Evolutionary conservation across 805 yeast genomes (phyloP).

Genomic region (Teunomyces atbi): DNA sequence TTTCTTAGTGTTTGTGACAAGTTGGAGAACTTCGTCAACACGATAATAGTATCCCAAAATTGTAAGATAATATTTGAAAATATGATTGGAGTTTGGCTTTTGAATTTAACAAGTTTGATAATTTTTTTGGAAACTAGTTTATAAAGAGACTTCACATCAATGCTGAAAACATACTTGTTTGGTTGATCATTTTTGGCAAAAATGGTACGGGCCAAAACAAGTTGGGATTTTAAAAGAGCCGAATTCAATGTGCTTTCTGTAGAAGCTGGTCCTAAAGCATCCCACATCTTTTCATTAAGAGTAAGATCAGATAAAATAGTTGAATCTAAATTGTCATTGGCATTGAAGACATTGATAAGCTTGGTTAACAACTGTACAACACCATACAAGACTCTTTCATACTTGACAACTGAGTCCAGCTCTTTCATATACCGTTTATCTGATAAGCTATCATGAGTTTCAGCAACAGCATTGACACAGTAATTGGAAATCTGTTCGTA

Average conservation of each 20-base stretch:
- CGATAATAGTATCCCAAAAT: conserved; percentile 47
- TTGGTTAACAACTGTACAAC: conserved; percentile 49
- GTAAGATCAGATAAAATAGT: conserved; percentile 17
- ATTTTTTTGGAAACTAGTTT: conserved; percentile 45
- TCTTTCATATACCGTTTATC: conserved; percentile 69
- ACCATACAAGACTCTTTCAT: conserved; percentile 53
- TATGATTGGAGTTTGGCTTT: conserved; percentile 25
- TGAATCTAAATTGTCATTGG: conserved; percentile 1
- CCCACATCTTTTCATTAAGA: conserved; percentile 35
- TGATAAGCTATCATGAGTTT: conserved; percentile 61
- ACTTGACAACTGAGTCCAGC: conserved; percentile 67
- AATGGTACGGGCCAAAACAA: conserved; percentile 19
- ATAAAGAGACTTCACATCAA: conserved; percentile 26
- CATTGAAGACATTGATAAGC: conserved; percentile 4
- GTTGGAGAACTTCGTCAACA: conserved; percentile 31
- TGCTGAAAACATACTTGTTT: conserved; percentile 9
- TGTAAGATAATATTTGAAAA: conserved; percentile 48
- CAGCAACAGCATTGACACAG: conserved; percentile 53
- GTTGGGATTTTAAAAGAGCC: conserved; percentile 29
- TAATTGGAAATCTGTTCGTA: conserved; percentile 54
- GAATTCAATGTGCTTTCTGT: conserved; percentile 27
- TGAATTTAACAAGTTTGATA: conserved; percentile 42
- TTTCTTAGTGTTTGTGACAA: conserved; percentile 2
- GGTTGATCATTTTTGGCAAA: conserved; percentile 16
- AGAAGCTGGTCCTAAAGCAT: conserved; percentile 23